Base-by-base conservation (phyloP, 306 rosid genomes). In the Lathyrus oleraceus region DNA sequence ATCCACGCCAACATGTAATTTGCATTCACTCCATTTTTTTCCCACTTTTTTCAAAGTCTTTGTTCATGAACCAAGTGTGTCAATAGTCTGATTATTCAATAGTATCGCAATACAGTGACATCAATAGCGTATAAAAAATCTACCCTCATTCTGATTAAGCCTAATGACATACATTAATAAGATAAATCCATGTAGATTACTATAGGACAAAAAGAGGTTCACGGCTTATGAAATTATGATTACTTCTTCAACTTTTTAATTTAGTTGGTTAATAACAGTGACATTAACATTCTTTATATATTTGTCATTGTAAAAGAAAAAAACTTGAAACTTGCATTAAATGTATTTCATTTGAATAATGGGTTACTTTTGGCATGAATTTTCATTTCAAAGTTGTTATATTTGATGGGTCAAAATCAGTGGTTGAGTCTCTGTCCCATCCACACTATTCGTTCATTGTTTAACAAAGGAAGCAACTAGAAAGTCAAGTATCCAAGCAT, bases 141-240 rank as follows among this genome's bases (percentile, higher is more conserved):
- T 35, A 35, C 7, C 39, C 8, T 35, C 38, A 30, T 5, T 30
- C 1, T 30, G 36, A 30, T 30, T 30, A 5, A 28, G 36, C 36
- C 8, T 1, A 1, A 30, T 30, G 36, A 30, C 36, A 30, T 30
- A 30, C 5, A 30, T 30, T 30, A 6, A 30, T 30, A 30, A 30
- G 36, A 30, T 30, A 5, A 30, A 30, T 30, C 36, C 36, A 30
- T 5, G 36, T 30, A 32, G 9, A 32, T 6, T 6, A 1, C 2
- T 32, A 35, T 35, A 47, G 40, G 40, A 57, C 19, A 57, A 57
- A 13, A 57, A 14, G 17, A 28, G 38, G 63, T 57, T 57, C 32
- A 27, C 63, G 20, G 40, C 63, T 57, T 57, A 57, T 27, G 40
- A 57, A 38, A 17, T 57, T 57, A 57, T 57, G 40, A 28, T 57